Conservation (phyloP, 192 early-diverging fungal species). For the Jimgerdemannia flammicorona region DNA sequence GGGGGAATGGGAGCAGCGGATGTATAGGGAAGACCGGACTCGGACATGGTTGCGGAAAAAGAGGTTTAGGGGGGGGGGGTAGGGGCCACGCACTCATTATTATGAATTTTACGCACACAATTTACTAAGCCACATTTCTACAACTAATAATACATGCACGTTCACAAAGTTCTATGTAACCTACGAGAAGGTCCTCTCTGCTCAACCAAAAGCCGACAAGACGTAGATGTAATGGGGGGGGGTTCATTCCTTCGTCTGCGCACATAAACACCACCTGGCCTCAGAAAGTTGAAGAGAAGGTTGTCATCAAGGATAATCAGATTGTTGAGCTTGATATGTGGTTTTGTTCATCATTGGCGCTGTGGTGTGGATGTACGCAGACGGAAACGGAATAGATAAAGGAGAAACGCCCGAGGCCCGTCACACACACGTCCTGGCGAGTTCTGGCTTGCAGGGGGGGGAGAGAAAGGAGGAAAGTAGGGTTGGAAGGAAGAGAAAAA, state of each 20-base stretch:
- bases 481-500: no score
- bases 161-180: not conserved
- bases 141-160: not conserved
- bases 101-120: no score
- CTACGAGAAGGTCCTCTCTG: no score
- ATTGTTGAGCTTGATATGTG: not conserved
- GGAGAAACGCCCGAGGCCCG: not conserved
- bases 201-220: conserved; percentile 11
- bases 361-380: not conserved
- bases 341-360: not conserved
- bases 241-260: not conserved
- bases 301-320: not conserved
- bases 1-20: not conserved
- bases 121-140: not conserved
- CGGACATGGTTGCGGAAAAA: not conserved
- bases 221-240: not conserved
- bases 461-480: not conserved
- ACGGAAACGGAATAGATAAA: not conserved
- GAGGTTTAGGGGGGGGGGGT: no score
- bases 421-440: not conserved
- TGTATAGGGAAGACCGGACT: not conserved
- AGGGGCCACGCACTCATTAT: no score
- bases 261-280: no score
- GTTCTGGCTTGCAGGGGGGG: not conserved
- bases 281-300: not conserved